phyloP scores from a whole-genome alignment of 345 rosid genomes.

The Syzygium aromaticum region DNA sequence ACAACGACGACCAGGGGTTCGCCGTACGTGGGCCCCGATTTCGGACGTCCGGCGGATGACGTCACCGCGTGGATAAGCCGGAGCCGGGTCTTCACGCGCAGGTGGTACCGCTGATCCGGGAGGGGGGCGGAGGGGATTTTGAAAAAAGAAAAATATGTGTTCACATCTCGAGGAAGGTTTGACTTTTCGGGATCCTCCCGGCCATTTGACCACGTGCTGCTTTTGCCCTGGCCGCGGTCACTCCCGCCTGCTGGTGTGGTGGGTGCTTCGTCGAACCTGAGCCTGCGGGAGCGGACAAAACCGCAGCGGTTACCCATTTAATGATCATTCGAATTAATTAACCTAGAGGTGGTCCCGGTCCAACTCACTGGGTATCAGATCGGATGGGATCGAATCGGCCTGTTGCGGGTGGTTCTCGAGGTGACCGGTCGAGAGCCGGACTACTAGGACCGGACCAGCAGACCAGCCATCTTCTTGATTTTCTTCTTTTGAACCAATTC shows the following conservation, averaged over 20 bases:
- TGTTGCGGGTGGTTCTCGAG: no score
- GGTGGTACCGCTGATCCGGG: not conserved
- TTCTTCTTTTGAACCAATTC: no score
- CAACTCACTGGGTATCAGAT: no score
- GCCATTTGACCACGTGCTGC: not conserved
- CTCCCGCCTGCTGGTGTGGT: not conserved
- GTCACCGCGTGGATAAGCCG: not conserved
- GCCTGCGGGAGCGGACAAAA: not conserved
- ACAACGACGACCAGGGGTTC: not conserved
- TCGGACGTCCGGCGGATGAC: not conserved
- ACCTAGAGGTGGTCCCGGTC: no score
- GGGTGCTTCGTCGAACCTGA: not conserved
- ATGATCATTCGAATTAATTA: not conserved
- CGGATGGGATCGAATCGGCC: no score
- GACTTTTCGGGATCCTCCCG: not conserved
- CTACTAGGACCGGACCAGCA: no score
- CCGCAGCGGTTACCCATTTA: fast-evolving
- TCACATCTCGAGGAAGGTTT: not conserved
- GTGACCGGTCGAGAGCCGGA: no score
- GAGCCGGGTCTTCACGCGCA: not conserved
- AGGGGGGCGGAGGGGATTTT: fast-evolving
- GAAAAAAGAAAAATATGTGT: not conserved
- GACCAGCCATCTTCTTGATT: no score
- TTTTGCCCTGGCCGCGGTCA: not conserved
- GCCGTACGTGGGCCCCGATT: no score